Evolutionary conservation across 257 asterid genomes (phyloP).

Genomic region (Nicotiana obtusifolia): DNA sequence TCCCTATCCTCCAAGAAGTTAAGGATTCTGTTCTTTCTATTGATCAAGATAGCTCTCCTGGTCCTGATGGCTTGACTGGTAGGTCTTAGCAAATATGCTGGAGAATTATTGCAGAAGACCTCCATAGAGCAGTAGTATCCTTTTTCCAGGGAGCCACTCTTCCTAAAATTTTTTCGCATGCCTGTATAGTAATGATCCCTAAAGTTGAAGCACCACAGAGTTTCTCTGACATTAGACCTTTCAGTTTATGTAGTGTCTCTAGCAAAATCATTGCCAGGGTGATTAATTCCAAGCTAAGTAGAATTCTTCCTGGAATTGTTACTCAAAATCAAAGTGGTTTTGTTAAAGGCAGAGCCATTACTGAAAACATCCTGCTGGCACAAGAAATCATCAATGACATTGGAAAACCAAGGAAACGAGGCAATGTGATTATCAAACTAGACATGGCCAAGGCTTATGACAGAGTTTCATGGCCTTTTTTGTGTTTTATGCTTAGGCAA

Average conservation of each 20-base stretch:
- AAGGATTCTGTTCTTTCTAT: no score
- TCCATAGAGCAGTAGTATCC: neutral
- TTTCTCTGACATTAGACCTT: neutral
- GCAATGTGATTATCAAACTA: no score
- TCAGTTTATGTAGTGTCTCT: neutral
- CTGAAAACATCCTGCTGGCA: neutral
- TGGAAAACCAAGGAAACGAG: no score
- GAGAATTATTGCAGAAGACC: neutral
- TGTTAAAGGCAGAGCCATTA: neutral
- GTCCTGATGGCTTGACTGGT: neutral
- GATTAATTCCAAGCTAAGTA: neutral
- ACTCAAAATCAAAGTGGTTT: neutral
- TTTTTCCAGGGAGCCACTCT: neutral
- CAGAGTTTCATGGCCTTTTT: no score
- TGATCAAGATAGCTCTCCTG: no score
- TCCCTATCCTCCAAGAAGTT: no score
- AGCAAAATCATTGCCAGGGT: neutral
- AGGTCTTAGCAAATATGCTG: neutral
- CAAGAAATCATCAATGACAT: no score
- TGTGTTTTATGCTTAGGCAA: no score
- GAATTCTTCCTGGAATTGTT: no score
- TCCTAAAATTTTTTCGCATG: neutral
- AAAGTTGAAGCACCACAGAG: neutral
- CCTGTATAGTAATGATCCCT: neutral
- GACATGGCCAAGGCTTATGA: no score